Evolutionary conservation across 2,329 filamentous ascomycete genomes (phyloP).

Genomic region (Graphilbum fragrans): DNA sequence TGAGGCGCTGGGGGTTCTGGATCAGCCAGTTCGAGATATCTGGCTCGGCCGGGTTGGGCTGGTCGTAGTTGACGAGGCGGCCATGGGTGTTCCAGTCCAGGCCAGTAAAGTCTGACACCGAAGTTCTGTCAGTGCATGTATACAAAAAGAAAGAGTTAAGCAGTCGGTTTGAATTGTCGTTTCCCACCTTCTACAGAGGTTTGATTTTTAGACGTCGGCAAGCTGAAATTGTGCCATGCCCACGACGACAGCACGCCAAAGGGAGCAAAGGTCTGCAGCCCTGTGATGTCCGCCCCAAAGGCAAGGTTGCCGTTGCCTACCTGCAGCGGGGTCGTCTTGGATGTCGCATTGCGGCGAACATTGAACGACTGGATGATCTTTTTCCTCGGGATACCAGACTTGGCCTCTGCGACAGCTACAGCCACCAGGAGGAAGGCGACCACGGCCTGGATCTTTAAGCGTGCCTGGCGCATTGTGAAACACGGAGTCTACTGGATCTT

Average conservation of each 20-base stretch:
- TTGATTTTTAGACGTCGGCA: constrained; percentile 26
- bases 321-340: constrained; percentile 36
- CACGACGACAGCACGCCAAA: constrained; percentile 34
- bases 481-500: background rate
- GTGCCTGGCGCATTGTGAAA: no score
- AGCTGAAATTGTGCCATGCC: constrained; percentile 37
- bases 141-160: background rate
- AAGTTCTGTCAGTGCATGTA: no score
- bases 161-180: background rate
- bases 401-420: background rate
- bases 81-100: constrained; percentile 30
- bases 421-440: background rate
- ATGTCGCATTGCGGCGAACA: constrained; percentile 32
- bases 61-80: constrained; percentile 26
- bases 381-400: constrained; percentile 17
- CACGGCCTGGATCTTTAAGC: no score
- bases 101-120: constrained; percentile 29
- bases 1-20: constrained; percentile 38
- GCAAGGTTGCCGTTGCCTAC: constrained; percentile 38
- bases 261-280: constrained; percentile 31
- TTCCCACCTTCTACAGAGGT: constrained; percentile 12
- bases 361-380: constrained; percentile 29
- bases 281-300: constrained; percentile 33
- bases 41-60: constrained; percentile 25
- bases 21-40: constrained; percentile 30